Base-by-base conservation (phyloP, 495 filamentous ascomycete genomes). In the Penicillium manginii region DNA sequence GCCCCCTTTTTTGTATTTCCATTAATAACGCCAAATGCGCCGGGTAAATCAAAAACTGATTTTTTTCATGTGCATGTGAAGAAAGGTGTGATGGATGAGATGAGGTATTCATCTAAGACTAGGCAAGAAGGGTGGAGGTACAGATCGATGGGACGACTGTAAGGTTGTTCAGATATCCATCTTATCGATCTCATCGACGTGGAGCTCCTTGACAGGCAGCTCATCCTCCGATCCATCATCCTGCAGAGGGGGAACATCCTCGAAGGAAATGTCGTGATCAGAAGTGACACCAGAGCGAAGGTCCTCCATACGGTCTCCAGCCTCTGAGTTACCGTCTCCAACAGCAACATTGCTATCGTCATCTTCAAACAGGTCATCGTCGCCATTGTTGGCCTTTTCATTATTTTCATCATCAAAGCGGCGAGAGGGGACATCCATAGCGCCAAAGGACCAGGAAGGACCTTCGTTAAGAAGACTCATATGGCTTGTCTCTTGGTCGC, bases 191-290 rank as follows among this genome's bases (percentile, higher is more conserved):
- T 78, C 74, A 23, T 70, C 63, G 21, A 79, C 71, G 50, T 68
- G 73, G 35, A 81, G 64, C 59, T 83, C 79, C 50, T 78, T 72
- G 22, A 81, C 78, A 5, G 79, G 75, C 23, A 78, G 66, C 4
- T 81, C 76, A 21, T 79, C 74, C 35, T 74, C 71, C 22, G 75
- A 76, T 26, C 64, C 75, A 35, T 66, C 70, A 11, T 72, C 67
- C 54, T 71, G 56, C 29, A 69, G 58, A 19, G 71, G 58, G 14
- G 71, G 68, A 11, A 76, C 67, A 51, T 77, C 73, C 58, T 72
- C 69, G 26, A 79, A 63, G n/a, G 71, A 63, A 10, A 63, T 58
- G 11, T 76, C 71, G 6, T 72, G 66, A 26, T 69, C 58, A 2
- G 73, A 68, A 0, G 18, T 54, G 0, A 46, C 32, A 17, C 37